phyloP scores from a whole-genome alignment of 139 green algal genomes.

The Diplosphaera chodatii region DNA sequence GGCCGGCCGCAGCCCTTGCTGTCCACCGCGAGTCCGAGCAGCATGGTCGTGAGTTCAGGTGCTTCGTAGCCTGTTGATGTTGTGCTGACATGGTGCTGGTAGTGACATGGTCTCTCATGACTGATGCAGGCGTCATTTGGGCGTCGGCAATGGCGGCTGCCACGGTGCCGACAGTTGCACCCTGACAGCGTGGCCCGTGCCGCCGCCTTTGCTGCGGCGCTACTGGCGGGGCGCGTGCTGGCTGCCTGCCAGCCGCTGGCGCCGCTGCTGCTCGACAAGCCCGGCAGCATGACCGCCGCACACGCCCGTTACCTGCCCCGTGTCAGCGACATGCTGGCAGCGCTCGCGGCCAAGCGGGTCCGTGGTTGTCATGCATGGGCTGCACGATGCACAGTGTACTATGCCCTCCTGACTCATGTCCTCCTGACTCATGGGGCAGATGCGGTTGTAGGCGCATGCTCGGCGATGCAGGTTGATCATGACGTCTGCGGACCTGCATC shows the following conservation, averaged over 20 bases:
- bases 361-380: background rate
- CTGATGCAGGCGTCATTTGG: conserved; percentile 45
- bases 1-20: no score
- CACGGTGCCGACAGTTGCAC: conserved; percentile 33
- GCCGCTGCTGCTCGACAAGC: conserved; percentile 31
- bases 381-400: no score
- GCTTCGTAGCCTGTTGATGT: no score
- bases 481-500: no score
- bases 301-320: conserved; percentile 51
- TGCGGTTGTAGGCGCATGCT: no score
- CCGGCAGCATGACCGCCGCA: conserved; percentile 28
- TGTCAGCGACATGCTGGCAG: conserved; percentile 51
- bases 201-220: conserved; percentile 71
- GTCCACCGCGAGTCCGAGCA: no score
- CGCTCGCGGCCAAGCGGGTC: conserved; percentile 18
- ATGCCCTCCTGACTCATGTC: no score
- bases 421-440: no score
- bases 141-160: conserved; percentile 73
- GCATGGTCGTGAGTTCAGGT: no score
- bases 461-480: no score
- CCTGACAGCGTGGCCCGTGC: conserved; percentile 28
- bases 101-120: no score
- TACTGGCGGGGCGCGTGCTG: conserved; percentile 74
- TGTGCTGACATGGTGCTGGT: no score
- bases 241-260: conserved; percentile 6